A percentile compares a stretch with the other conserved stretches of the same genome.
Conservation (phyloP, 129 eudicot genomes). For the Pseudognaphalium luteoalbum region DNA sequence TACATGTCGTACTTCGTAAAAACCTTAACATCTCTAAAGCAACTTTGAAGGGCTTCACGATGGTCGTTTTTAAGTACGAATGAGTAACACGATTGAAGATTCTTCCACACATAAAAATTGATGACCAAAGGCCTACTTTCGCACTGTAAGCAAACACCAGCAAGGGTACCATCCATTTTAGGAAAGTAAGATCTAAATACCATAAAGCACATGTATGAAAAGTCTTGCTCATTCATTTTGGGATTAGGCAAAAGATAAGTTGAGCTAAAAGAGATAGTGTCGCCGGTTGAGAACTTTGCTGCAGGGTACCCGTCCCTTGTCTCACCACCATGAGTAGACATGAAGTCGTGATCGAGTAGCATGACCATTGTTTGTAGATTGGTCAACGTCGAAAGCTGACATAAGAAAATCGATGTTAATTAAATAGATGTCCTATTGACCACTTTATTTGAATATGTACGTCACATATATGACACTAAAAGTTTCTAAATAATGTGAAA, state of each 20-base stretch:
- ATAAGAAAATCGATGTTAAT: neutral
- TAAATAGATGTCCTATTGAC: too few species aligned
- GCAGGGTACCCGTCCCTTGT: constrained; percentile 54
- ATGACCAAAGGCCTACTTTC: constrained; percentile 19
- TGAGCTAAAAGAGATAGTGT: constrained; percentile 46
- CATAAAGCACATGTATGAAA: constrained; percentile 46
- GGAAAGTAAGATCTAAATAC: constrained; percentile 48
- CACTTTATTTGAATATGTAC: too few species aligned
- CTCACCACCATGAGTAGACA: constrained; percentile 58
- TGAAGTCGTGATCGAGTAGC: constrained; percentile 53
- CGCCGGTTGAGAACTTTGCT: constrained; percentile 69
- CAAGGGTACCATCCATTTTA: constrained; percentile 52
- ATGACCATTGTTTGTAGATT: constrained; percentile 56
- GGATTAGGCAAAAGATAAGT: constrained; percentile 29
- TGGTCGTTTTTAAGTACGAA: constrained; percentile 44
- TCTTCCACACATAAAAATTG: constrained; percentile 56
- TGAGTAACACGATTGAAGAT: constrained; percentile 48
- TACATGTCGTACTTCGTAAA: constrained; percentile 57
- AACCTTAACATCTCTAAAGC: constrained; percentile 35
- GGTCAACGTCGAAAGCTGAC: constrained; percentile 42
- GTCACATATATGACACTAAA: too few species aligned
- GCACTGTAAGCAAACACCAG: constrained; percentile 52
- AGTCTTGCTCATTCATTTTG: constrained; percentile 22
- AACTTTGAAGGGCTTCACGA: constrained; percentile 38
- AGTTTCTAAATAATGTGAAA: too few species aligned